phyloP scores from a whole-genome alignment of 805 yeast species.

The Yarrowia bubula region DNA sequence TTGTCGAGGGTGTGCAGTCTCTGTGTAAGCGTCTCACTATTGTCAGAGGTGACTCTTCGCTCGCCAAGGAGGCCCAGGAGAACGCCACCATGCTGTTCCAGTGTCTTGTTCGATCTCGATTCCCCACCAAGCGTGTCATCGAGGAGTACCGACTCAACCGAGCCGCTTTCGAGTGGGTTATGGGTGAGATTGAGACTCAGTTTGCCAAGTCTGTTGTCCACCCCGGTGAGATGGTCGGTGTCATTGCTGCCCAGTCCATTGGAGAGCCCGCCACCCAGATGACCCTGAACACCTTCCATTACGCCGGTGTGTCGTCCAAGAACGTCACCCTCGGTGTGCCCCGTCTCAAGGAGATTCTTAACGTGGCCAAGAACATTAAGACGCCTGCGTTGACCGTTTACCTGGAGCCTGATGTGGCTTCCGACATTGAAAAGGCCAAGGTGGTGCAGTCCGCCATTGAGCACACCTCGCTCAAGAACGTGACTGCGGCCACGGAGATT shows the following conservation, averaged over 20 bases:
- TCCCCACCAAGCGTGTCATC: constrained; percentile 84
- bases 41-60: constrained; percentile 73
- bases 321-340: constrained; percentile 99
- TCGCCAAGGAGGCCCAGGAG: constrained; percentile 80
- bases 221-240: constrained; percentile 99
- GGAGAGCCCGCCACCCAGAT: constrained; percentile 99
- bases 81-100: constrained; percentile 90
- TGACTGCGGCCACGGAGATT: constrained; percentile 95
- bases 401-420: constrained; percentile 72
- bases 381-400: constrained; percentile 99
- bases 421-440: constrained; percentile 91
- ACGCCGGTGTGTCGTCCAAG: constrained; percentile 99
- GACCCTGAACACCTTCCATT: constrained; percentile 96
- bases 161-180: constrained; percentile 91
- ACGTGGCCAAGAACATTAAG: constrained; percentile 96
- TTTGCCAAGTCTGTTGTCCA: constrained; percentile 87
- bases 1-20: constrained; percentile 67
- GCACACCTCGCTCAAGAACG: constrained; percentile 91
- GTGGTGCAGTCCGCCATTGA: constrained; percentile 94
- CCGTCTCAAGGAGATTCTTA: constrained; percentile 97
- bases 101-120: constrained; percentile 86
- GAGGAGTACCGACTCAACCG: constrained; percentile 85
- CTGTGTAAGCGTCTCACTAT: constrained; percentile 68
- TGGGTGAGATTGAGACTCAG: constrained; percentile 91
- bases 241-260: constrained; percentile 94